Evolutionary conservation across 2,329 filamentous ascomycete species (phyloP), one percentile per base, ranked within the genome.

Genomic region (Canariomyces notabilis): DNA sequence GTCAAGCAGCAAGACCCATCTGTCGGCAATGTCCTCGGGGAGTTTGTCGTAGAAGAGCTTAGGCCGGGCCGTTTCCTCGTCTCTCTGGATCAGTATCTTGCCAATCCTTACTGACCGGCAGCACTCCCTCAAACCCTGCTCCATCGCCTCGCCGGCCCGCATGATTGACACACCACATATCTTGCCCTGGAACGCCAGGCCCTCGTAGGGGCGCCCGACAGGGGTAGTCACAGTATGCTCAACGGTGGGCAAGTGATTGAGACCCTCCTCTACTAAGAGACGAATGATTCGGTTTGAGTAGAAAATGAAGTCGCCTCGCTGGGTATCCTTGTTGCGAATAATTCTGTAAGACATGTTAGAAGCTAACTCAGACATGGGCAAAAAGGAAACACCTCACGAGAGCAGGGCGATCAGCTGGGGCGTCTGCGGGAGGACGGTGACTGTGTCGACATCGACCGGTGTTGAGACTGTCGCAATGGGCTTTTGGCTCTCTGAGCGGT

Each of bases 161-260:
- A 98, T 97, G 60, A 98, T 98, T 6, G 88, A 95, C 14, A 98
- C 93, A 44, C 93, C 93, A 63, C 93, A 98, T 58, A 98, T 98
- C 71, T 97, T 96, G 55, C 93, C 93, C 66, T 97, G 85, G 61
- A 98, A 98, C 69, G 87, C 86, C 54, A 98, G 87, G 21, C 93
- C 93, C 26, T 86, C 80, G 68, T 98, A 98, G 42, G 81, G 80
- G 53, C 85, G 83, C 33, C 90, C 91, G 35, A 96, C 87, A 0
- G 93, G 93, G 6, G 93, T 97, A 34, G 85, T 94, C 61, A 98
- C 86, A 22, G 83, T 82, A 60, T 94, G 88, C 62, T 89, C 85
- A 42, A 95, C 82, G 15, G 95, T 89, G 1, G 93, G 93, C 34
- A 98, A 79, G 66, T 98, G 93, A 67, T 98, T 98, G 44, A 98